A percentile compares a stretch with the other conserved stretches of the same genome.
phyloP scores from a whole-genome alignment of 2,329 filamentous ascomycete genomes.

The Aspergillus fumigatiaffinis region DNA sequence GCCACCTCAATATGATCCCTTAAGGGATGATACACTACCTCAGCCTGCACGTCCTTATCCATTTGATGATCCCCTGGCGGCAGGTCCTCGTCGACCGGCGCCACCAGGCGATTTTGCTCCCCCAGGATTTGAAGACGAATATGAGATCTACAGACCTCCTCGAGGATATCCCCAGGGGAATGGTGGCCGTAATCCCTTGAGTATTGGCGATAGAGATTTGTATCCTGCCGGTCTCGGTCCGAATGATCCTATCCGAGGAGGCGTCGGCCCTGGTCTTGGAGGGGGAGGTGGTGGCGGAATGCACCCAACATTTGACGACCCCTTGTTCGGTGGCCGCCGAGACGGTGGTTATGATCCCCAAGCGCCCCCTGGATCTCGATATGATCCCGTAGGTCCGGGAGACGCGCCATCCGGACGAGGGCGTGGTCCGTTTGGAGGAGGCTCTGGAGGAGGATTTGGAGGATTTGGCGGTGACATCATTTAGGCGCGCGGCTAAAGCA shows the following conservation, averaged over 20 bases:
- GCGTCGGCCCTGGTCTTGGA: slow-evolving; percentile 59
- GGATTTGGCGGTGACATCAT: slow-evolving; percentile 45
- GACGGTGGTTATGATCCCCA: slow-evolving; percentile 61
- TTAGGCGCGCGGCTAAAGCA: slow-evolving; percentile 21
- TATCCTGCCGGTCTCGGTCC: slow-evolving; percentile 84
- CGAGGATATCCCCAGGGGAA: slow-evolving; percentile 44
- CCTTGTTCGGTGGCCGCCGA: slow-evolving; percentile 65
- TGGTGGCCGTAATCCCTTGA: slow-evolving; percentile 56
- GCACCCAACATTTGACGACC: slow-evolving; percentile 94
- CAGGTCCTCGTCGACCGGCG: slow-evolving; percentile 56
- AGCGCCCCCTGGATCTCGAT: slow-evolving; percentile 82
- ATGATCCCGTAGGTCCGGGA: slow-evolving; percentile 79
- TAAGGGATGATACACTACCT: slow-evolving; percentile 52
- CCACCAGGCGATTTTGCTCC: slow-evolving; percentile 75
- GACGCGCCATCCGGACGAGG: slow-evolving; percentile 48
- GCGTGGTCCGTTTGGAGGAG: slow-evolving; percentile 38
- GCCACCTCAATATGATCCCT: slow-evolving; percentile 44
- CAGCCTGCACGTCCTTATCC: slow-evolving; percentile 65
- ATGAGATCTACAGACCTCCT: slow-evolving; percentile 70
- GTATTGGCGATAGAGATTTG: slow-evolving; percentile 80
- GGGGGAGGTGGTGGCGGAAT: slow-evolving; percentile 75
- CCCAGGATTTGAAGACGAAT: slow-evolving; percentile 90
- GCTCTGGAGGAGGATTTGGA: slow-evolving; percentile 34
- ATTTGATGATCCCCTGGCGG: slow-evolving; percentile 62
- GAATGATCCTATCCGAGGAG: slow-evolving; percentile 71